These are phyloP conservation scores for Solanum lignicaule DNA, from an alignment of 257 asterid species.

Conservation along the genomic window DNA sequence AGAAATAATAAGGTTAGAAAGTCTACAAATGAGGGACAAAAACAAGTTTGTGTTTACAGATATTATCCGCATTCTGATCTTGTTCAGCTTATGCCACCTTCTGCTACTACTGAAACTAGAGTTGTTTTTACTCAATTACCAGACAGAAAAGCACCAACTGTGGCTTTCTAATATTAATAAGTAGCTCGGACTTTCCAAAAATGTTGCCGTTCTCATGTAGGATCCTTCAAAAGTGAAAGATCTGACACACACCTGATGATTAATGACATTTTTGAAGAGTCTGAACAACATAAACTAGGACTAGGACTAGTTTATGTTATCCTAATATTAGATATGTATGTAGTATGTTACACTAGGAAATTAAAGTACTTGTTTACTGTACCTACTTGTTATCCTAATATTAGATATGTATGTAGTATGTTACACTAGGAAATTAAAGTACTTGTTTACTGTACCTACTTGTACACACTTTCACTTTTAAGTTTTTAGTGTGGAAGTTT, in stretches of 20 bases:
- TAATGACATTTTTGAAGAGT: too few relatives aligned
- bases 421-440: not conserved
- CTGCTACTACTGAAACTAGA: not conserved
- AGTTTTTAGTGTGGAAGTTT: not conserved
- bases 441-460: not conserved
- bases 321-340: not conserved
- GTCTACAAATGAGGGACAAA: not conserved
- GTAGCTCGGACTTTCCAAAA: not conserved
- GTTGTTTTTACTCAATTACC: not conserved
- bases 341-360: not conserved
- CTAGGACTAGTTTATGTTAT: not conserved
- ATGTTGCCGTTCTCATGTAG: not conserved
- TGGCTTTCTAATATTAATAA: not conserved
- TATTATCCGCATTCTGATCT: not conserved
- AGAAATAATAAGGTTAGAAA: not conserved
- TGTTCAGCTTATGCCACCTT: not conserved
- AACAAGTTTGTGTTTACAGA: not conserved
- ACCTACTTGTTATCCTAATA: not conserved
- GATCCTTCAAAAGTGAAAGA: not conserved
- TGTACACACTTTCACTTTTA: not conserved
- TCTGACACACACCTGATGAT: rapidly evolving
- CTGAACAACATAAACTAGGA: not conserved
- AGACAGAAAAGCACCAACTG: not conserved
- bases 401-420: not conserved
- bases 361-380: not conserved